phyloP scores from a whole-genome alignment of 2,329 filamentous ascomycete genomes.

The Ceratocystiopsis sp. region DNA sequence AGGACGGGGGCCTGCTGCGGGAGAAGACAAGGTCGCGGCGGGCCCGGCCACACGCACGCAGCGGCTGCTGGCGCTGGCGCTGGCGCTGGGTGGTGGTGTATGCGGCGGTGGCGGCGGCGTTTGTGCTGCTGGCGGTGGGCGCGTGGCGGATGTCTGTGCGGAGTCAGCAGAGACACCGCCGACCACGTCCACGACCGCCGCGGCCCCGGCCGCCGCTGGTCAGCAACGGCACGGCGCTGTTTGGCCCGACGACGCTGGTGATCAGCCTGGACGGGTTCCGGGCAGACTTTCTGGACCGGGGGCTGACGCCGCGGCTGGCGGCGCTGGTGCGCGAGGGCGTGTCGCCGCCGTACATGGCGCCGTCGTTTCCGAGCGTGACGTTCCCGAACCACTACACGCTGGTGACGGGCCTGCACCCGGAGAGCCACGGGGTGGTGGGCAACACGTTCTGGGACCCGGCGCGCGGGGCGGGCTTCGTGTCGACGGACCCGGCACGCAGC shows the following conservation, averaged over 20 bases:
- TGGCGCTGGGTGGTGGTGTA: conserved; percentile 35
- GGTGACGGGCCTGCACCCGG: conserved; percentile 80
- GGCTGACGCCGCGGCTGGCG: conserved; percentile 67
- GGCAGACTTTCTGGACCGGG: conserved; percentile 75
- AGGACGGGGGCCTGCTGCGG: conserved; percentile 35
- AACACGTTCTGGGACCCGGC: conserved; percentile 88
- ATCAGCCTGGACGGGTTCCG: conserved; percentile 93
- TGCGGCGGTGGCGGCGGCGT: conserved; percentile 31
- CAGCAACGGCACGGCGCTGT: conserved; percentile 76
- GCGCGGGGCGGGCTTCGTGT: conserved; percentile 66
- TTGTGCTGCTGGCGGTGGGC: conserved; percentile 36
- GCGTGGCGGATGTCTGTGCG: conserved; percentile 40
- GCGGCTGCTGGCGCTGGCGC: conserved; percentile 22
- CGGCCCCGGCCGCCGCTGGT: conserved; percentile 15
- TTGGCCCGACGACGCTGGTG: conserved; percentile 80
- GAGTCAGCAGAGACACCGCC: not conserved
- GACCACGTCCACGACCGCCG: conserved; percentile 8
- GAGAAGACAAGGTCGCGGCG: conserved; percentile 17
- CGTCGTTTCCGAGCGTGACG: conserved; percentile 89
- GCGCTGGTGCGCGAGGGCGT: conserved; percentile 68
- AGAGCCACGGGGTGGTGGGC: conserved; percentile 81
- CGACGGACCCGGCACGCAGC: conserved; percentile 59
- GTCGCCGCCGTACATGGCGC: conserved; percentile 81
- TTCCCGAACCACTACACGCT: conserved; percentile 95
- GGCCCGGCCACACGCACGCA: too few relatives aligned